Evolutionary conservation across 2,329 filamentous ascomycete genomes (phyloP).

Genomic region (Niveomyces coronatus): DNA sequence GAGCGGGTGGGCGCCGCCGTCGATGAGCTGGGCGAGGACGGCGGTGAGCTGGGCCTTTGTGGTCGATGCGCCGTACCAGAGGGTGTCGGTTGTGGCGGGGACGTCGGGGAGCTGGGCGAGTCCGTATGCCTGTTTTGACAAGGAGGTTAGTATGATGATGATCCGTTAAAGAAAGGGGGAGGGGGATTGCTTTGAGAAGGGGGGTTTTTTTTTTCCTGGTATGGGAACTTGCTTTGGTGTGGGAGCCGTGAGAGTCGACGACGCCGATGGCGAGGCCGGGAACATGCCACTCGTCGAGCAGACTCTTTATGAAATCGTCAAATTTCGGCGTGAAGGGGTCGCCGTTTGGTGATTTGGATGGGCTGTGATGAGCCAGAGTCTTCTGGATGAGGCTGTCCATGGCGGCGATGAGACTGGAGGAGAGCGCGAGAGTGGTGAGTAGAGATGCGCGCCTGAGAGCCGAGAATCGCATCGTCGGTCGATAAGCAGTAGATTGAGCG

Average conservation of each 20-base stretch:
- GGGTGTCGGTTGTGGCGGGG: slow-evolving; percentile 32
- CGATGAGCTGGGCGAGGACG: slow-evolving; percentile 37
- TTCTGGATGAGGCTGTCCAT: neutral
- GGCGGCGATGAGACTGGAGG: neutral
- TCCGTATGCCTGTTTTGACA: slow-evolving; percentile 18
- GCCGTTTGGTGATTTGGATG: neutral
- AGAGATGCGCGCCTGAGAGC: neutral
- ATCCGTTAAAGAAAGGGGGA: too few species aligned
- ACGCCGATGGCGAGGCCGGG: slow-evolving; percentile 39
- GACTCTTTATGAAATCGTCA: slow-evolving; percentile 5
- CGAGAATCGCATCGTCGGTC: neutral
- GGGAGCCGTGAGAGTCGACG: slow-evolving; percentile 32
- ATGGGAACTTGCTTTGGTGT: slow-evolving; percentile 22
- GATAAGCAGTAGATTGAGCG: too few species aligned
- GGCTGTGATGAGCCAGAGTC: neutral
- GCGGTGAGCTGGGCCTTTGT: slow-evolving; percentile 46
- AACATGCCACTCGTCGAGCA: slow-evolving; percentile 30
- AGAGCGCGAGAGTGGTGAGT: neutral
- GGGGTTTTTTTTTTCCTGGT: neutral
- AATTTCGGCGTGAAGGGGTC: slow-evolving; percentile 12
- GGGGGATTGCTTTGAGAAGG: too few species aligned
- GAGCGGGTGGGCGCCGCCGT: slow-evolving; percentile 26
- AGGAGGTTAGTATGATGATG: neutral
- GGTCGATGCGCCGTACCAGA: slow-evolving; percentile 46
- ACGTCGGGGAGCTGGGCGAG: slow-evolving; percentile 24